Percentiles rank a stretch among this genome's conserved stretches.
phyloP scores from a whole-genome alignment of 2,329 filamentous ascomycete species.

The Sporothrix brunneoviolacea region DNA sequence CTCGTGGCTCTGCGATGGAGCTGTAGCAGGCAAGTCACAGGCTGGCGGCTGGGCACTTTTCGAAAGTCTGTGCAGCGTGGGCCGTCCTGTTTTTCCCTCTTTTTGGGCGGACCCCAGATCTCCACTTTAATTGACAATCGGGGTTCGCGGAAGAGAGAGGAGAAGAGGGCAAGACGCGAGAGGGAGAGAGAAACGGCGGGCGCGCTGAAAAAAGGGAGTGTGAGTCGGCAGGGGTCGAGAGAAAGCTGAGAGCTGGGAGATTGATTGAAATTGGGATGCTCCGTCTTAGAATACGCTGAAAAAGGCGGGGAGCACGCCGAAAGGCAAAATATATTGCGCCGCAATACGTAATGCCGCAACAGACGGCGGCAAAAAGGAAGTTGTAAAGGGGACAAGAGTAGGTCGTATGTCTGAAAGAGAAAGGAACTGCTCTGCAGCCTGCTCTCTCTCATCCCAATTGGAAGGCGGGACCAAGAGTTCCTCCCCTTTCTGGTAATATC shows the following conservation, averaged over 20 bases:
- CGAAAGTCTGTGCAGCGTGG: slow-evolving; percentile 7
- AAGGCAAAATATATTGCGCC: neutral
- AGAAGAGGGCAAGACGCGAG: neutral
- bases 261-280: slow-evolving; percentile 1
- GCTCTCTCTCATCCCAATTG: too few relatives aligned
- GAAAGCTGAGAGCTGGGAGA: neutral
- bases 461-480: too few relatives aligned
- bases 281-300: neutral
- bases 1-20: neutral
- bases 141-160: neutral
- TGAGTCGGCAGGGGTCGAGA: neutral
- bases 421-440: too few relatives aligned
- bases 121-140: slow-evolving; percentile 1
- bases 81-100: neutral
- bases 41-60: neutral
- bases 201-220: neutral
- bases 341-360: slow-evolving; percentile 1
- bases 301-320: neutral
- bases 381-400: neutral
- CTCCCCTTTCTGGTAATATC: too few relatives aligned
- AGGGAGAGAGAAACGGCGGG: neutral
- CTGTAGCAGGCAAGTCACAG: neutral
- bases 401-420: neutral
- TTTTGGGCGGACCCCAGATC: slow-evolving; percentile 6
- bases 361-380: slow-evolving; percentile 2